A percentile compares a stretch with the other conserved stretches of the same genome.
phyloP scores from a whole-genome alignment of 768 basidiomycete genomes.

The Infundibulicybe gibba region DNA sequence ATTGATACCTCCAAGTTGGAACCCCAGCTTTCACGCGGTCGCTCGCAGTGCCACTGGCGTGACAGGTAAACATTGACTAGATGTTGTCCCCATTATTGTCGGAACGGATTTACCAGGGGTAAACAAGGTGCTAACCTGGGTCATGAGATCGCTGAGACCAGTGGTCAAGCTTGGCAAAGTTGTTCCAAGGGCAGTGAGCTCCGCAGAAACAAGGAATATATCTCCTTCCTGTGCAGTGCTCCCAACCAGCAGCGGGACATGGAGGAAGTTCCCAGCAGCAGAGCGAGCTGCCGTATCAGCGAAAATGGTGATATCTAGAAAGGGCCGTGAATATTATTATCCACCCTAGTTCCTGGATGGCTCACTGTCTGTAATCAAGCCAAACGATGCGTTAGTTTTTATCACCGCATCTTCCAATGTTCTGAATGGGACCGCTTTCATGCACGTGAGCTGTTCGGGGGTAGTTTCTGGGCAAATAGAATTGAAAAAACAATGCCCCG shows the following conservation, averaged over 20 bases:
- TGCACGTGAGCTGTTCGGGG: constrained; percentile 29
- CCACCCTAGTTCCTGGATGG: background rate
- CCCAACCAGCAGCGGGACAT: constrained; percentile 24
- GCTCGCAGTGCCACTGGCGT: constrained; percentile 3
- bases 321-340: background rate
- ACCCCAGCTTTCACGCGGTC: constrained; percentile 7
- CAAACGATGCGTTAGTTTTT: constrained; percentile 21
- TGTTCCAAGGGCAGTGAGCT: constrained; percentile 1
- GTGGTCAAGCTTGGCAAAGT: constrained; percentile 7
- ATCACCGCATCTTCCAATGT: constrained; percentile 28
- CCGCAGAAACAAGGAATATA: constrained; percentile 1
- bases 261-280: constrained; percentile 23
- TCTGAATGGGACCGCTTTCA: constrained; percentile 26
- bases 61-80: constrained; percentile 12
- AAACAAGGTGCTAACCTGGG: constrained; percentile 1
- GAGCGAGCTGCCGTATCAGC: constrained; percentile 21
- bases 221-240: constrained; percentile 19
- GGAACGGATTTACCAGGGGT: too few species aligned
- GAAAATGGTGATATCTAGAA: constrained; percentile 28
- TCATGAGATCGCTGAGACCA: constrained; percentile 2
- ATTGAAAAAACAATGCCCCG: background rate
- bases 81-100: too few species aligned
- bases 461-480: constrained; percentile 15
- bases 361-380: constrained; percentile 27
- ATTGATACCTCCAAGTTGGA: constrained; percentile 24